Evolutionary conservation across 2,329 filamentous ascomycete genomes (phyloP).

Genomic region (Neopestalotiopsis sp.): DNA sequence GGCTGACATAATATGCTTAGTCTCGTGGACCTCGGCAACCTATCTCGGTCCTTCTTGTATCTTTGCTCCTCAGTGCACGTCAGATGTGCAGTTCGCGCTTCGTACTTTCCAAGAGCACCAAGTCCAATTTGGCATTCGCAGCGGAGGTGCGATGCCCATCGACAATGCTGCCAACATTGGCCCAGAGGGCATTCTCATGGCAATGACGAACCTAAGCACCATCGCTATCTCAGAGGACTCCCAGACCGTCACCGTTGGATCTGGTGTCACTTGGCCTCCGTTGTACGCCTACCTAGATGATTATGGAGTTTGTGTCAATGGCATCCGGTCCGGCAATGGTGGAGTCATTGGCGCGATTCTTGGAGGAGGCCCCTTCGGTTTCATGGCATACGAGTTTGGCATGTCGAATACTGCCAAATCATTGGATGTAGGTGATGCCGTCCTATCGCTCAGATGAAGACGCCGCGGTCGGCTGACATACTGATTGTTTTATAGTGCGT

Average conservation of each 20-base stretch:
- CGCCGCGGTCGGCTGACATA: neutral
- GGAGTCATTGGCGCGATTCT: constrained; percentile 1
- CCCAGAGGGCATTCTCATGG: neutral
- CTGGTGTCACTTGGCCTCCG: neutral
- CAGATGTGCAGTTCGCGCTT: neutral
- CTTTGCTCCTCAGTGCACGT: constrained; percentile 2
- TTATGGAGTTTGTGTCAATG: neutral
- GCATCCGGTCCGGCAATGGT: neutral
- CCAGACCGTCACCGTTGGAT: neutral
- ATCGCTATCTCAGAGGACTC: neutral
- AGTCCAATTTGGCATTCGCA: constrained; percentile 6
- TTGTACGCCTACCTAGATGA: neutral
- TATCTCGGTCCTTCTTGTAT: neutral
- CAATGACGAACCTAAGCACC: neutral
- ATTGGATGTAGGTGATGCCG: neutral
- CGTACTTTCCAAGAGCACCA: neutral
- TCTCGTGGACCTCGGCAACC: neutral
- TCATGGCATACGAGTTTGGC: neutral
- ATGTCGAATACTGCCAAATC: constrained; percentile 3
- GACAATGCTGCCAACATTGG: constrained; percentile 6
- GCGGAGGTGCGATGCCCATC: constrained; percentile 6
- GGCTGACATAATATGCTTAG: neutral
- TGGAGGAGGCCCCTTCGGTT: neutral
- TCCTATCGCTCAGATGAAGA: neutral
- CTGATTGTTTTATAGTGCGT: neutral